Conservation (phyloP, 176 grass and related monocot species). For the Lolium rigidum region DNA sequence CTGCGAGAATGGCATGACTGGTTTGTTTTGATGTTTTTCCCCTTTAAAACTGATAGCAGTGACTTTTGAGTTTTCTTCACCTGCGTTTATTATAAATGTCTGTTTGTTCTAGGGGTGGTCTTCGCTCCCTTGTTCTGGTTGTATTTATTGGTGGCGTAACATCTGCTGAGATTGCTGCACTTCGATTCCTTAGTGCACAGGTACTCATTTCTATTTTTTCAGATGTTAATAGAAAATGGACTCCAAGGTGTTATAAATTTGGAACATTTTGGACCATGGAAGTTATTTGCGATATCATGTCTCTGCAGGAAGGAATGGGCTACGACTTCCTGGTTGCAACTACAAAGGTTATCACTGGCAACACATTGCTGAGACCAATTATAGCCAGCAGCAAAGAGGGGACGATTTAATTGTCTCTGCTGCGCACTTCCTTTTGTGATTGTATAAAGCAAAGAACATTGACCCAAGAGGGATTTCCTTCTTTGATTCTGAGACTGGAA, state of each 20-base stretch:
- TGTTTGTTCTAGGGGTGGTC: slow-evolving; percentile 58
- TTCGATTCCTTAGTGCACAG: slow-evolving; percentile 93
- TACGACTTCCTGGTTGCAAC: slow-evolving; percentile 90
- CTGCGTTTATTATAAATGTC: slow-evolving; percentile 11
- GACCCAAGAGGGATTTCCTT: slow-evolving; percentile 12
- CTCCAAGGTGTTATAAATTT: slow-evolving; percentile 17
- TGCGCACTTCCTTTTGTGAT: not conserved
- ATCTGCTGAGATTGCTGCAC: slow-evolving; percentile 92
- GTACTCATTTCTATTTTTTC: slow-evolving; percentile 43
- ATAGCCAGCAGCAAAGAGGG: slow-evolving; percentile 62
- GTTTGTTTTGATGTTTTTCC: not conserved
- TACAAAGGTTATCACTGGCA: slow-evolving; percentile 88
- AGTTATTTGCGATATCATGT: not conserved
- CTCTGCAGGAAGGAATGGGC: slow-evolving; percentile 80
- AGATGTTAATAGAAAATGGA: slow-evolving; percentile 8
- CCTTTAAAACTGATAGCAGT: not conserved
- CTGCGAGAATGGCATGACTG: not conserved
- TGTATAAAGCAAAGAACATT: not conserved
- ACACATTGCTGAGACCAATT: slow-evolving; percentile 75
- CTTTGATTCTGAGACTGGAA: not conserved
- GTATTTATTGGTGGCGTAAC: slow-evolving; percentile 89
- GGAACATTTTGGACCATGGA: not conserved
- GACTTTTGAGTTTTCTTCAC: not conserved
- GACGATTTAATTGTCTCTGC: slow-evolving; percentile 23
- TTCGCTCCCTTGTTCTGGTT: slow-evolving; percentile 80